Evolutionary conservation across 1,284 basidiomycete genomes (phyloP).

Genomic region (Irpex rosettiformis): DNA sequence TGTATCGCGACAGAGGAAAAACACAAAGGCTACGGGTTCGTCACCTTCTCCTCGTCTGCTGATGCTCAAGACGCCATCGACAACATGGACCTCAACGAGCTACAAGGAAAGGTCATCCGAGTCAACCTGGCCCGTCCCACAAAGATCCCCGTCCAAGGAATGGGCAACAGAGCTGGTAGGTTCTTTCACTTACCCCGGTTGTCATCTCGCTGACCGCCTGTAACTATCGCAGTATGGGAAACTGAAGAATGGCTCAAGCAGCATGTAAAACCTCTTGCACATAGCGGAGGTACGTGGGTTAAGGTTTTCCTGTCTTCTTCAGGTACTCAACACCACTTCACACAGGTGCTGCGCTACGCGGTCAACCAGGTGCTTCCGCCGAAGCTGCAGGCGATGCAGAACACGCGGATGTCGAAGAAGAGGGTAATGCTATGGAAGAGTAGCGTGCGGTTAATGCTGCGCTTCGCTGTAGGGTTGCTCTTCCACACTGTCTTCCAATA

Average conservation of each 20-base stretch:
- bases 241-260: slow-evolving; percentile 80
- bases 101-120: slow-evolving; percentile 69
- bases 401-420: slow-evolving; percentile 28
- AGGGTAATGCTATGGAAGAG: slow-evolving; percentile 64
- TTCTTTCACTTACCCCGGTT: slow-evolving; percentile 5
- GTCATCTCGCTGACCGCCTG: slow-evolving; percentile 8
- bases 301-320: not conserved
- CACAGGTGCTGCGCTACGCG: slow-evolving; percentile 51
- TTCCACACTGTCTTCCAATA: too few species aligned
- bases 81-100: slow-evolving; percentile 85
- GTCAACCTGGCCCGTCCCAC: slow-evolving; percentile 75
- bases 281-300: slow-evolving; percentile 58
- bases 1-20: slow-evolving; percentile 50
- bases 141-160: slow-evolving; percentile 60
- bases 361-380: slow-evolving; percentile 32
- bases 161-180: slow-evolving; percentile 69
- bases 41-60: slow-evolving; percentile 69
- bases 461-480: too few species aligned
- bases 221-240: slow-evolving; percentile 66
- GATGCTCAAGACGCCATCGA: slow-evolving; percentile 86
- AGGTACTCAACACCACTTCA: slow-evolving; percentile 5
- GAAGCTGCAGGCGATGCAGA: slow-evolving; percentile 23
- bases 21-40: slow-evolving; percentile 81
- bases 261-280: slow-evolving; percentile 66
- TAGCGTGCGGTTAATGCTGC: slow-evolving; percentile 13